phyloP scores from a whole-genome alignment of 768 basidiomycete species.

The Amanita fuliginea region DNA sequence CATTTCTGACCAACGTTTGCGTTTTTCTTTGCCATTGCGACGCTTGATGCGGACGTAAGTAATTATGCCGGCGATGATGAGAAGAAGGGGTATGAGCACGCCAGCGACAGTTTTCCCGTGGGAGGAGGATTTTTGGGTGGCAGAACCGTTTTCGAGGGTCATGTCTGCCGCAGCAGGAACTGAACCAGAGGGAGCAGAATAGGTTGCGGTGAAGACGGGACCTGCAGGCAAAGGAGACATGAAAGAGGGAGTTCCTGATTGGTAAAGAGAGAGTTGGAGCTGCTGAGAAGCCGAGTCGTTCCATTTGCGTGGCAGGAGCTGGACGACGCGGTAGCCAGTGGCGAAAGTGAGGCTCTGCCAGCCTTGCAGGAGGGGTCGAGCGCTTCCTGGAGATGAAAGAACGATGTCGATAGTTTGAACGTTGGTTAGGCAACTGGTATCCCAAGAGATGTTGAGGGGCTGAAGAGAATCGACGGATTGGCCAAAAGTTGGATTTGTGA shows the following conservation, averaged over 20 bases:
- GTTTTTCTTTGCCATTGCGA: conserved; percentile 34
- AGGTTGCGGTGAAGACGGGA: conserved; percentile 60
- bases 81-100: conserved; percentile 54
- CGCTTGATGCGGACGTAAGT: conserved; percentile 47
- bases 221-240: conserved; percentile 46
- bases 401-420: conserved; percentile 49
- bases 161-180: conserved; percentile 30
- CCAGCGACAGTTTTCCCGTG: conserved; percentile 54
- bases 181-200: conserved; percentile 30
- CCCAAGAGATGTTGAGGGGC: conserved; percentile 54
- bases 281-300: conserved; percentile 34
- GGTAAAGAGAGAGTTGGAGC: conserved; percentile 53
- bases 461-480: conserved; percentile 32
- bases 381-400: conserved; percentile 40
- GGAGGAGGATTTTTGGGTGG: conserved; percentile 17
- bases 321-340: conserved; percentile 36
- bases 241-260: conserved; percentile 38
- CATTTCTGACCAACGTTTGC: conserved; percentile 48
- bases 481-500: conserved; percentile 40
- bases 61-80: conserved; percentile 30
- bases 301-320: conserved; percentile 62
- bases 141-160: conserved; percentile 29
- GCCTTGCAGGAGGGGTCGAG: conserved; percentile 35
- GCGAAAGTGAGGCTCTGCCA: conserved; percentile 44
- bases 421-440: conserved; percentile 43